phyloP scores from a whole-genome alignment of 1,284 basidiomycete genomes.

The Leccinum angustisporum region DNA sequence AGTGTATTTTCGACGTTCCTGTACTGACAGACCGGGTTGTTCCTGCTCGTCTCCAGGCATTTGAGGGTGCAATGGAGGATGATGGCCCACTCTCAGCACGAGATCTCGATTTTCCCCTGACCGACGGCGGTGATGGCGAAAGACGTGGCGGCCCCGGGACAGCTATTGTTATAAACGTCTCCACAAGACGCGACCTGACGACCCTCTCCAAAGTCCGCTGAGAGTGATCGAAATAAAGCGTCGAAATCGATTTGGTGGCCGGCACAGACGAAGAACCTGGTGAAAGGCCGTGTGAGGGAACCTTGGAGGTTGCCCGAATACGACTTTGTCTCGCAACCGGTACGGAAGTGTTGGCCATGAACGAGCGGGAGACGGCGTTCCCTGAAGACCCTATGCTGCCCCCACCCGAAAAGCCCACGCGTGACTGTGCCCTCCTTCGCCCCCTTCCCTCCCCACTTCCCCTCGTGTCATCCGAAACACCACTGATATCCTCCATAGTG shows the following conservation, averaged over 20 bases:
- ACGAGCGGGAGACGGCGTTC: constrained; percentile 21
- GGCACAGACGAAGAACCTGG: constrained; percentile 15
- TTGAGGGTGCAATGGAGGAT: constrained; percentile 3
- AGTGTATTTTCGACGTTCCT: constrained; percentile 21
- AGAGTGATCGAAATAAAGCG: constrained; percentile 54
- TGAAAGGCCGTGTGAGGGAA: constrained; percentile 41
- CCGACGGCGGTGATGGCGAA: constrained; percentile 16
- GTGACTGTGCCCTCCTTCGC: constrained; percentile 40
- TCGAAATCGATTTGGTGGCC: constrained; percentile 11
- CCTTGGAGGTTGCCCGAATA: constrained; percentile 50
- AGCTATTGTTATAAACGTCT: constrained; percentile 69
- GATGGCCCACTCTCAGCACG: constrained; percentile 29
- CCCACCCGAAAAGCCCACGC: constrained; percentile 37
- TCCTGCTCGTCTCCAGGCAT: constrained; percentile 6
- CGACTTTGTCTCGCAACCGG: constrained; percentile 40
- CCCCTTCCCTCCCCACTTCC: constrained; percentile 37
- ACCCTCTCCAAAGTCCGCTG: constrained; percentile 68
- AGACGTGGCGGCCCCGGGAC: constrained; percentile 31
- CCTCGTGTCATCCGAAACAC: constrained; percentile 30
- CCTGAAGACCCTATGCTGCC: constrained; percentile 29
- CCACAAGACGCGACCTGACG: constrained; percentile 71
- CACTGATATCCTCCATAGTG: constrained; percentile 45
- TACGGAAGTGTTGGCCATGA: constrained; percentile 15
- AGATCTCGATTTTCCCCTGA: constrained; percentile 23
- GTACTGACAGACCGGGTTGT: constrained; percentile 11